Conservation (phyloP, 2,329 filamentous ascomycete species). For the Botryotinia narcissicola region DNA sequence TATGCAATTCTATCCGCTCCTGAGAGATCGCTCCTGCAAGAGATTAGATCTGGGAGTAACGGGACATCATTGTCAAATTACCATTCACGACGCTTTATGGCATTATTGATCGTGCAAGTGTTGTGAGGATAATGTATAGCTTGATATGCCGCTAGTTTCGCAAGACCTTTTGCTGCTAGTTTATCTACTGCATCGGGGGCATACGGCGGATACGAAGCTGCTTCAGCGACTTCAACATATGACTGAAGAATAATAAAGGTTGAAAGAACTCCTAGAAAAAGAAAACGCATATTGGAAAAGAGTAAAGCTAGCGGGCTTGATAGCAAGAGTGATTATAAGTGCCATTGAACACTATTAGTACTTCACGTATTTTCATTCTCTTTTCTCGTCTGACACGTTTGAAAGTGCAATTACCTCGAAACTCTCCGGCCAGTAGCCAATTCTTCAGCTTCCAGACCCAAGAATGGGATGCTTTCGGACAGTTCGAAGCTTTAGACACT, state of each 20-base stretch:
- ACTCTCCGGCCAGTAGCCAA: not conserved
- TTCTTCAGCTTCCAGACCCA: not conserved
- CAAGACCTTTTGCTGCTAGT: constrained; percentile 37
- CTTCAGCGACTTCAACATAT: not conserved
- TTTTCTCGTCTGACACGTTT: not conserved
- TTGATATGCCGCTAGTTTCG: constrained; percentile 38
- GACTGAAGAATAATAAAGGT: not conserved
- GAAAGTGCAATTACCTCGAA: not conserved
- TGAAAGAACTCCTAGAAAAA: not conserved
- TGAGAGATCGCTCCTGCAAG: constrained; percentile 25
- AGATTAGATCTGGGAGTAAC: not conserved
- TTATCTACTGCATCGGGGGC: constrained; percentile 31
- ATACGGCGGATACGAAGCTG: not conserved
- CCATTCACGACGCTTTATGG: constrained; percentile 45
- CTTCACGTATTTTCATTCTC: not conserved
- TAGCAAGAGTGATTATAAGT: not conserved
- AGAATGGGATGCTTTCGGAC: not conserved
- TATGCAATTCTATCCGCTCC: constrained; percentile 33
- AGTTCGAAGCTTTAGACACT: not conserved
- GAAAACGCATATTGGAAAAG: not conserved
- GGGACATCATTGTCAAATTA: constrained; percentile 21
- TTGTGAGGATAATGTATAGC: constrained; percentile 11
- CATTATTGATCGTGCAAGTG: constrained; percentile 41
- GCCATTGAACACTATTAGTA: not conserved
- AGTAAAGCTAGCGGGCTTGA: not conserved